phyloP scores from a whole-genome alignment of 2,329 filamentous ascomycete genomes.

The Cladobotryum protrusum region DNA sequence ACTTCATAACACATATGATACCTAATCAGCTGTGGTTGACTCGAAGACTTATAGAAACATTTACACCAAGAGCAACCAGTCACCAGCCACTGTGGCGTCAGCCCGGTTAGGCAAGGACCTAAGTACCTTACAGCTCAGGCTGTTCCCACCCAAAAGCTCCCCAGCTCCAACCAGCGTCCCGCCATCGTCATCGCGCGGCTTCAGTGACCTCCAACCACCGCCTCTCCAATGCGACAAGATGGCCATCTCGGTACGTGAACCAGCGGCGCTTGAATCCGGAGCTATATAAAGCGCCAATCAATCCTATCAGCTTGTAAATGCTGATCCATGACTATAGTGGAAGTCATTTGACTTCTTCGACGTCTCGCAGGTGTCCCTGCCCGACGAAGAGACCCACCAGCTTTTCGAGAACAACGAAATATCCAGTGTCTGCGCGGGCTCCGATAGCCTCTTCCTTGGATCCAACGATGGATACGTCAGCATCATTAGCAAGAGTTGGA shows the following conservation, averaged over 20 bases:
- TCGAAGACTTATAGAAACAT: too few relatives aligned
- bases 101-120: too few relatives aligned
- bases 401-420: conserved; percentile 80
- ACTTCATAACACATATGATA: background rate
- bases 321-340: conserved; percentile 55
- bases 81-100: conserved; percentile 19
- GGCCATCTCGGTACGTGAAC: conserved; percentile 28
- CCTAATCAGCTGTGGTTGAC: background rate
- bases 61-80: background rate
- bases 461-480: conserved; percentile 79
- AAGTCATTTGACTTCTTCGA: conserved; percentile 99
- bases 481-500: conserved; percentile 82
- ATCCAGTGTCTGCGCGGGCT: conserved; percentile 77
- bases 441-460: conserved; percentile 83
- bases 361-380: conserved; percentile 74
- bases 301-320: too few relatives aligned
- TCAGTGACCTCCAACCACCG: conserved; percentile 6
- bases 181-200: conserved; percentile 27
- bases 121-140: background rate
- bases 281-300: background rate
- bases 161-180: conserved; percentile 16
- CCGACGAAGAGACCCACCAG: conserved; percentile 70
- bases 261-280: background rate
- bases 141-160: background rate
- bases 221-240: conserved; percentile 25